A percentile compares a stretch with the other conserved stretches of the same genome.
These are phyloP conservation scores for Apiospora phragmitis DNA, from an alignment of 2,329 filamentous ascomycete species.

Conservation along the genomic window DNA sequence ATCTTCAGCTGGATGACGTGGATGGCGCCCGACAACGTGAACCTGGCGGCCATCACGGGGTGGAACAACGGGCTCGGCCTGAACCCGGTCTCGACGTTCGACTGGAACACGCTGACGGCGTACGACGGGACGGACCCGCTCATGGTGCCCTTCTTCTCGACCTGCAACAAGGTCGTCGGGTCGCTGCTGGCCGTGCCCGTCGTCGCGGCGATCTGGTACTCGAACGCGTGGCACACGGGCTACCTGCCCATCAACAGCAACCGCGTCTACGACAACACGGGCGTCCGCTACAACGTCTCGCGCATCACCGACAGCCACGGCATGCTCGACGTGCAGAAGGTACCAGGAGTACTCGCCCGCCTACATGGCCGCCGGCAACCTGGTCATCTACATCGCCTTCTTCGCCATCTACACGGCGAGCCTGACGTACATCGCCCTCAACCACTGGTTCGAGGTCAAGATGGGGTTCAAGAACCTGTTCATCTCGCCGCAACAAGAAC, in stretches of 20 bases:
- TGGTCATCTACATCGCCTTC: constrained; percentile 49
- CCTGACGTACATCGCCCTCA: constrained; percentile 38
- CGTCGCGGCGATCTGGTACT: constrained; percentile 58
- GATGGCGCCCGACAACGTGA: constrained; percentile 46
- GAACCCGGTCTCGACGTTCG: constrained; percentile 40
- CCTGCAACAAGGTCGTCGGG: constrained; percentile 62
- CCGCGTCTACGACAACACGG: constrained; percentile 58
- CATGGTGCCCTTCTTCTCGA: constrained; percentile 52
- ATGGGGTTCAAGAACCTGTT: constrained; percentile 50
- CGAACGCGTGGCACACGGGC: constrained; percentile 56
- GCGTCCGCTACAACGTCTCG: constrained; percentile 48
- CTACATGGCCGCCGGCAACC: constrained; percentile 50
- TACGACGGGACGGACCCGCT: constrained; percentile 25
- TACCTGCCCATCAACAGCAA: constrained; percentile 59
- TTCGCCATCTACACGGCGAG: constrained; percentile 53
- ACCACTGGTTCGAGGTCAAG: constrained; percentile 42
- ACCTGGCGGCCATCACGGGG: constrained; percentile 45
- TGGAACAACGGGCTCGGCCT: constrained; percentile 44
- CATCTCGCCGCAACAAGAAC: constrained; percentile 42
- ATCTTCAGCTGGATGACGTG: constrained; percentile 49
- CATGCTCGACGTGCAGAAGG: constrained; percentile 50
- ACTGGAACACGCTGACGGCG: constrained; percentile 36
- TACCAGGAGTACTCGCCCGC: constrained; percentile 57
- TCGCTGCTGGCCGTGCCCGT: constrained; percentile 56
- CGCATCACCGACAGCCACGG: constrained; percentile 50